These are phyloP conservation scores for Epichloe aotearoae DNA, from an alignment of 2,329 filamentous ascomycete genomes.

Conservation along the genomic window DNA sequence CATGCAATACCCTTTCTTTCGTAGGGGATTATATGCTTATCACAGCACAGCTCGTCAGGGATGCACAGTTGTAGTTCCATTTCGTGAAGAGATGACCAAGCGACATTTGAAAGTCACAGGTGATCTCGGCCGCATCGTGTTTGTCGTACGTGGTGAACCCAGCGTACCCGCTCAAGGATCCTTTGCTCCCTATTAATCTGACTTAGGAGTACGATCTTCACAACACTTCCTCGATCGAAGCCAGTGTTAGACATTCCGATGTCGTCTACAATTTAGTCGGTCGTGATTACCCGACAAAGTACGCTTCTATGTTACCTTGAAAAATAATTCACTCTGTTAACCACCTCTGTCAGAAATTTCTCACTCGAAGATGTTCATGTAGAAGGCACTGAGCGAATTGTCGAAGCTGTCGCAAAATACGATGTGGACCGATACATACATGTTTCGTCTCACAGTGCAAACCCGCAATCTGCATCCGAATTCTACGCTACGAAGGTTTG, in stretches of 20 bases:
- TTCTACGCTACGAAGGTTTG: constrained; percentile 82
- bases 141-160: constrained; percentile 47
- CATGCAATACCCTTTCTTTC: constrained; percentile 7
- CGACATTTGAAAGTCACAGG: constrained; percentile 92
- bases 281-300: constrained; percentile 93
- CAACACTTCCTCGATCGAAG: constrained; percentile 91
- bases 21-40: background rate
- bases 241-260: constrained; percentile 92
- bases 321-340: constrained; percentile 9
- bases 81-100: constrained; percentile 95
- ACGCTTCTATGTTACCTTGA: constrained; percentile 17
- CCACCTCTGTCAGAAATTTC: constrained; percentile 61
- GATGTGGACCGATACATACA: constrained; percentile 95
- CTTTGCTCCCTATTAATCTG: constrained; percentile 7
- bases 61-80: constrained; percentile 88
- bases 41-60: constrained; percentile 60
- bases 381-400: constrained; percentile 83
- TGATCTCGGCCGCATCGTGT: constrained; percentile 79
- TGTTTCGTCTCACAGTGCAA: constrained; percentile 87
- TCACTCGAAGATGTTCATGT: constrained; percentile 84
- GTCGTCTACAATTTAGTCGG: constrained; percentile 95
- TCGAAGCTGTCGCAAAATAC: constrained; percentile 90
- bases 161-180: too few species aligned
- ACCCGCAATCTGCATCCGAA: constrained; percentile 66
- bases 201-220: constrained; percentile 79